Evolutionary conservation across 2,329 filamentous ascomycete genomes (phyloP).

Genomic region (Coniochaeta prunicola): DNA sequence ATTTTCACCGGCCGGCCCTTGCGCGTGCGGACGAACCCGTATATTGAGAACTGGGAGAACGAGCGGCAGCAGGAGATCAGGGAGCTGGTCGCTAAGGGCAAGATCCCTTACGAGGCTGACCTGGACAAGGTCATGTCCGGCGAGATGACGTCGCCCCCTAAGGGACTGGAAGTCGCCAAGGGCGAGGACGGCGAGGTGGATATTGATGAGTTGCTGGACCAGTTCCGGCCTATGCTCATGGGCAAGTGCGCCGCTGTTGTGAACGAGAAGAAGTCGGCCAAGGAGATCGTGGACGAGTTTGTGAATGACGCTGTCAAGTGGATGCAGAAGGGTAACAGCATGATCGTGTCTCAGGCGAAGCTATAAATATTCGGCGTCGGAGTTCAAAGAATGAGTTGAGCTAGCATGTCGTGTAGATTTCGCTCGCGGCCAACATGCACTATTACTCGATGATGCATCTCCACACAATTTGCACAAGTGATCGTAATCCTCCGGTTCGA

Average conservation of each 20-base stretch:
- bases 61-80: conserved; percentile 88
- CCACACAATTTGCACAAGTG: not conserved
- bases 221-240: conserved; percentile 89
- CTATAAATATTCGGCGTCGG: not conserved
- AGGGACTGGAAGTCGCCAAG: conserved; percentile 53
- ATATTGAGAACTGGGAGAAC: conserved; percentile 94
- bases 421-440: no score
- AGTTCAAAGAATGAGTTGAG: not conserved
- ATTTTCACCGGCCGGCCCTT: conserved; percentile 97
- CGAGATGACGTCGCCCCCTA: conserved; percentile 58
- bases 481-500: no score
- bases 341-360: conserved; percentile 32
- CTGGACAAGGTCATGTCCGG: conserved; percentile 69
- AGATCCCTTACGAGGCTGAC: conserved; percentile 90
- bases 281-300: conserved; percentile 90
- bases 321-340: conserved; percentile 60
- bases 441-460: not conserved
- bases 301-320: conserved; percentile 70
- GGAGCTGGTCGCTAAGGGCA: conserved; percentile 79
- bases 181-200: conserved; percentile 60
- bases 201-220: conserved; percentile 83
- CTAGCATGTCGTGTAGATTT: not conserved
- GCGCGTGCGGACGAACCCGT: conserved; percentile 86
- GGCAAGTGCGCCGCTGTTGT: conserved; percentile 93
- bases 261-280: conserved; percentile 86